Evolutionary conservation across 2,329 filamentous ascomycete species (phyloP), one percentile per base, ranked within the genome.

Genomic region (Colletotrichum aenigma): DNA sequence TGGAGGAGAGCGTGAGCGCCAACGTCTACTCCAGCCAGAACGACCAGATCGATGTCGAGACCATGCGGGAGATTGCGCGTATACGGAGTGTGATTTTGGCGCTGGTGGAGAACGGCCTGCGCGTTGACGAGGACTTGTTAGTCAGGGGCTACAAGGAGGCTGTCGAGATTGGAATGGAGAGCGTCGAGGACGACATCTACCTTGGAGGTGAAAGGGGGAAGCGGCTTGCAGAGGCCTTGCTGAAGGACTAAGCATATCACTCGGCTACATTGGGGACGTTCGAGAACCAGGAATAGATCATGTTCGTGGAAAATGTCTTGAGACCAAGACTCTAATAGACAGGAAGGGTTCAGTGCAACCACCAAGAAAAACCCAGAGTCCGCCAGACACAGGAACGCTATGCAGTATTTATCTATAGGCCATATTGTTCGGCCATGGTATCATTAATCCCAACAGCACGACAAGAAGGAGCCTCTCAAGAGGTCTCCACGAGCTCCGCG

Each of bases 1-100:
- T 98, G 83, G 97, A 98, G 84, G 97, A 99, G 86, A 93, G 89
- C 79, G 94, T 97, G 24, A 96, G 93, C 77, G 92, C 93, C 80
- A 94, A 93, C 70, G 95, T 98, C 79, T 99, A 99, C 86, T 97
- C 95, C 71, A 97, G 95, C 82, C 96, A 98, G 87, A 99, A 99
- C 83, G 96, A 98, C 83, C 90, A 92, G 72, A 96, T 99, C 77
- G 88, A 91, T 26, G 87, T 92, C 3, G 91, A 92, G 66, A 96
- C 95, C 18, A 92, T 97, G 88, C 91, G 93, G 77, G 97, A 98
- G 88, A 98, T 99, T 84, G 93, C 95, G 18, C 89, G 96, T 75
- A 89, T 98, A 61, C 90, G 94, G 43, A 94, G 95, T 26, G 94
- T 97, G 72, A 94, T 99, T 71, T 91, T 93, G 73, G 94, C 95